A percentile compares a stretch with the other conserved stretches of the same genome.
phyloP scores from a whole-genome alignment of 805 yeast genomes.

The Myxozyma vanderwaltii region DNA sequence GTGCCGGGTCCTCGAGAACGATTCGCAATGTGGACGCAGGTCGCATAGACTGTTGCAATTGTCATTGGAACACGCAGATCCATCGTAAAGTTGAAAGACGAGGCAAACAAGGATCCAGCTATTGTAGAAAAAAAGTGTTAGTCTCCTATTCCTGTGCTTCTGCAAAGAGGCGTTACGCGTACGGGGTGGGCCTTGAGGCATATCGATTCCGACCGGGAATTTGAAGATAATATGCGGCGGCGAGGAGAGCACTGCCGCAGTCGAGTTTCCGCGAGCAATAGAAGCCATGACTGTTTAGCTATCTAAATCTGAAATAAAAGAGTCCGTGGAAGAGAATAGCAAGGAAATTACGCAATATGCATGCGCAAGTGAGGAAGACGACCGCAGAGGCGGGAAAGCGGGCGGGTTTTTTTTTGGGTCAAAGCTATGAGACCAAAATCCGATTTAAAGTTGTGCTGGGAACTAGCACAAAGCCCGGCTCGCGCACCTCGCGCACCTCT shows the following conservation, averaged over 20 bases:
- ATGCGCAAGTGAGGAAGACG: neutral
- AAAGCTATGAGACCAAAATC: neutral
- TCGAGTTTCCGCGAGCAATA: slow-evolving; percentile 16
- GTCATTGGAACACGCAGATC: slow-evolving; percentile 57
- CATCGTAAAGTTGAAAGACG: slow-evolving; percentile 41
- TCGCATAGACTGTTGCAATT: slow-evolving; percentile 61
- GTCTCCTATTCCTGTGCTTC: neutral
- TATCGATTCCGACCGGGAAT: slow-evolving; percentile 32
- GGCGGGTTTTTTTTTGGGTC: no score
- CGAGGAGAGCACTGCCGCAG: slow-evolving; percentile 23
- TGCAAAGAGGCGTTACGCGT: neutral
- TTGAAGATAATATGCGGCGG: slow-evolving; percentile 26
- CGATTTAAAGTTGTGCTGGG: slow-evolving; percentile 5
- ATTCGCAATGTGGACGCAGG: slow-evolving; percentile 58
- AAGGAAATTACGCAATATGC: neutral
- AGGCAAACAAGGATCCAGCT: slow-evolving; percentile 26
- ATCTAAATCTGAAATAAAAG: neutral
- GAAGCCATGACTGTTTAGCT: neutral
- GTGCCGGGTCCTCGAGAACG: slow-evolving; percentile 47
- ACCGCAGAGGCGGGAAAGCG: neutral
- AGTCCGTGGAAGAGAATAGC: neutral
- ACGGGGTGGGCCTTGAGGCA: slow-evolving; percentile 34
- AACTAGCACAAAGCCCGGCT: neutral
- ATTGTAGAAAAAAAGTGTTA: neutral
- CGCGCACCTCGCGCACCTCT: no score